Base-by-base conservation (phyloP, 495 filamentous ascomycete species). In the Rhypophila decipiens region DNA sequence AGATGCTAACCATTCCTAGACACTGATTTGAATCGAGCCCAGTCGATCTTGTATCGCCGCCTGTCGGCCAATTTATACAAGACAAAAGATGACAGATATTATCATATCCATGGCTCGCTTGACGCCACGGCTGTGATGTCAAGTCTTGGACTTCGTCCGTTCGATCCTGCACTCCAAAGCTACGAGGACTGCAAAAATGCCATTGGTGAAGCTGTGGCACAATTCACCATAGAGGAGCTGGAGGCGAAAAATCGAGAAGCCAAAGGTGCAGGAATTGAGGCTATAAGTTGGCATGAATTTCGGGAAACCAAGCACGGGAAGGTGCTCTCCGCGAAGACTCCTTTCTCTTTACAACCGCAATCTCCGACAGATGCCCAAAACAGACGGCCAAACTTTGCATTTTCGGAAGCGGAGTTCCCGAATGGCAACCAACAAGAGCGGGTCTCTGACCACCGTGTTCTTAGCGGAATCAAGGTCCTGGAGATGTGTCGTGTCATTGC, bases 61-160 rank as follows among this genome's bases (percentile, higher is more conserved):
- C 74, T 88, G 53, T 86, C 85, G 21, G 85, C 85, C 12, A 87
- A 87, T 60, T 66, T 88, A 11, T 90, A 88, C 67, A 73, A 76
- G 49, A 88, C 85, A 4, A 83, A 79, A 58, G 75, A 72, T 40
- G 69, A 65, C 21, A 77, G 72, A 55, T 90, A 75, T 58, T 89
- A 83, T 58, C 86, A 90, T 58, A 85, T 88, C 46, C 86, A 89
- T 61, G 85, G 86, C 23, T 88, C 85, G 1, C 61, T 90, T 15
- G 83, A 87, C 48, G 85, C 86, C 15, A 77, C 72, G 10, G 78
- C 72, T 5, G 84, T 83, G 2, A 66, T 88, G 44, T 68, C 78
- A 40, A 88, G 87, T 84, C 79, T 88, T 44, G 84, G 83, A 1
- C 68, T 90, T 22, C 77, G 83, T 15, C 69, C 82, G 1, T 70